Conservation (phyloP, 352 stramenopile genomes). For the Globisporangium recalcitrans region DNA sequence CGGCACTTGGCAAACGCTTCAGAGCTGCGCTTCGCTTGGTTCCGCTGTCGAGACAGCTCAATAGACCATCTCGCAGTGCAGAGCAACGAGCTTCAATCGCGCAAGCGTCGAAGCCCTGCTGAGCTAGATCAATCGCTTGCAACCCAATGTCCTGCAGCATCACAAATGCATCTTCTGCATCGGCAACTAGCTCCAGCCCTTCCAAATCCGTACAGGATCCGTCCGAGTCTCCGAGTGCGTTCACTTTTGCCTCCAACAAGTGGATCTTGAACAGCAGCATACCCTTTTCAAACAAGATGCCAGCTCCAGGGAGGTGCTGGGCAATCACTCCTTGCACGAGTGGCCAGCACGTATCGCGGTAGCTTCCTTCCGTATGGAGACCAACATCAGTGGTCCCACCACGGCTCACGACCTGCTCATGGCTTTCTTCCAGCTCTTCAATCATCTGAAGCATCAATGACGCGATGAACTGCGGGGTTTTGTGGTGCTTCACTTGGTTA, state of each 20-base stretch:
- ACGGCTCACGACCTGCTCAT: not conserved
- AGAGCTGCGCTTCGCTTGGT: not conserved
- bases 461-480: conserved; percentile 54
- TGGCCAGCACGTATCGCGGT: conserved; percentile 49
- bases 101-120: conserved; percentile 8
- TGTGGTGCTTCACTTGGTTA: conserved; percentile 29
- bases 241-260: conserved; percentile 3
- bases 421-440: not conserved
- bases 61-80: not conserved
- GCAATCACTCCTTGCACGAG: conserved; percentile 35
- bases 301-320: conserved; percentile 28
- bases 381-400: conserved; percentile 52
- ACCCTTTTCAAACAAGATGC: conserved; percentile 31
- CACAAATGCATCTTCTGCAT: conserved; percentile 12
- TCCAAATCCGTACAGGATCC: not conserved
- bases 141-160: conserved; percentile 13
- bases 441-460: conserved; percentile 9
- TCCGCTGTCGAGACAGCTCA: not conserved
- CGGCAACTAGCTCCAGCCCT: not conserved
- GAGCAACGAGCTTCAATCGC: not conserved
- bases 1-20: not conserved
- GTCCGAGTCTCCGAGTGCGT: not conserved
- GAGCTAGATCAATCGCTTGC: not conserved
- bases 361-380: conserved; percentile 35
- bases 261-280: conserved; percentile 31